phyloP scores from a whole-genome alignment of 257 asterid genomes.

The Przewalskia tangutica region DNA sequence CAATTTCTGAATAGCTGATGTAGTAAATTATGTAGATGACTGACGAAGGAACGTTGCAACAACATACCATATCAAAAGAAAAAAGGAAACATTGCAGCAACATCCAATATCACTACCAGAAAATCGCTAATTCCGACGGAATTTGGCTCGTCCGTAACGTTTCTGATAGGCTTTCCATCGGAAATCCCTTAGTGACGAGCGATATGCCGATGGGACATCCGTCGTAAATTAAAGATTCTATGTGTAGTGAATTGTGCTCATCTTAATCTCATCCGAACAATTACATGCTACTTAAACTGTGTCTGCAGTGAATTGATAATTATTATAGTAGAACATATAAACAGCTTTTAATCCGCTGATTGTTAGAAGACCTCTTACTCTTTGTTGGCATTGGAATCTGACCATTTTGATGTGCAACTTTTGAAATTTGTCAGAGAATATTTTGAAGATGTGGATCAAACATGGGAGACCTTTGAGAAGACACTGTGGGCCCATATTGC shows the following conservation, averaged over 20 bases:
- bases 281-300: neutral
- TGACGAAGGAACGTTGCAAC: neutral
- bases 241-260: neutral
- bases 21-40: neutral
- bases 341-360: neutral
- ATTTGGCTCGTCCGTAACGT: no score
- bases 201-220: no score
- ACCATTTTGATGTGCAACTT: neutral
- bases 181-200: no score
- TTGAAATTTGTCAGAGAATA: constrained; percentile 51
- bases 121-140: no score
- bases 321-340: neutral
- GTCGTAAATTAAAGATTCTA: no score
- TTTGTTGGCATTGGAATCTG: neutral
- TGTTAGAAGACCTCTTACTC: neutral
- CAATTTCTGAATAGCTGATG: neutral
- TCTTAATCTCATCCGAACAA: neutral
- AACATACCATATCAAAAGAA: neutral
- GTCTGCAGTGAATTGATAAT: neutral
- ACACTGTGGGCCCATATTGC: constrained; percentile 81
- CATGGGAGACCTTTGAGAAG: constrained; percentile 97
- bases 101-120: neutral
- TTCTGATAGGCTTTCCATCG: no score
- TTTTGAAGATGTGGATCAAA: constrained; percentile 93
- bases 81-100: neutral